Evolutionary conservation across 331 rosid species (phyloP).

Genomic region (Telfairia occidentalis): DNA sequence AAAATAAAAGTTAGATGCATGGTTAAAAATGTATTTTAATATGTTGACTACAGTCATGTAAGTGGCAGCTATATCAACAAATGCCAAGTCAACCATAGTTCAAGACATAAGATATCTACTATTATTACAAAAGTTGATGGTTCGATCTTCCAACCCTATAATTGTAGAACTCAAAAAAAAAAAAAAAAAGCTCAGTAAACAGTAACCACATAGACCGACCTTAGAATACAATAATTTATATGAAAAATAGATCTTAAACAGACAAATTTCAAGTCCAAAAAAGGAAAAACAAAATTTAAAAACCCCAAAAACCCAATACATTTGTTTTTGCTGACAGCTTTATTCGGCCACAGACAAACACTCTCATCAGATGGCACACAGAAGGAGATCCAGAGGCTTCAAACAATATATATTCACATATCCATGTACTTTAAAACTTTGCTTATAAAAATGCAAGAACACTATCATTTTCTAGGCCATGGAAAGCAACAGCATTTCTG

Average conservation of each 20-base stretch:
- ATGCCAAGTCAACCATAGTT: neutral
- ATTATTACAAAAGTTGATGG: too few relatives aligned
- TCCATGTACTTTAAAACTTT: neutral
- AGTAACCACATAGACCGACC: neutral
- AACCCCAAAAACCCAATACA: neutral
- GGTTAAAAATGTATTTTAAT: too few relatives aligned
- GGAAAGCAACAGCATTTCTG: constrained; percentile 46
- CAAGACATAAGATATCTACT: too few relatives aligned
- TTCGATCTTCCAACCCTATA: too few relatives aligned
- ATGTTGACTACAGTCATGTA: neutral
- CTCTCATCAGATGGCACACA: neutral
- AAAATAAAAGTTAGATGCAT: too few relatives aligned
- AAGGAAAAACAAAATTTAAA: neutral
- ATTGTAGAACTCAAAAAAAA: too few relatives aligned
- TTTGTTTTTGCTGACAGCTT: neutral
- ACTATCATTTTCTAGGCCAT: constrained; percentile 44
- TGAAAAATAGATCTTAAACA: neutral
- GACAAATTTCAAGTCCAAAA: neutral
- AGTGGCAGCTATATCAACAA: neutral
- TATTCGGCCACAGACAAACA: neutral
- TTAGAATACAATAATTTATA: neutral
- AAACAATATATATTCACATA: neutral
- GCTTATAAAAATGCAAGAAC: neutral
- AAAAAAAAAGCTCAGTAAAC: too few relatives aligned
- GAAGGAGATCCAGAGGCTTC: neutral